Percentiles rank a stretch among this genome's conserved stretches.
Evolutionary conservation across 345 rosid species (phyloP).

Genomic region (Euphorbia tirucalli): DNA sequence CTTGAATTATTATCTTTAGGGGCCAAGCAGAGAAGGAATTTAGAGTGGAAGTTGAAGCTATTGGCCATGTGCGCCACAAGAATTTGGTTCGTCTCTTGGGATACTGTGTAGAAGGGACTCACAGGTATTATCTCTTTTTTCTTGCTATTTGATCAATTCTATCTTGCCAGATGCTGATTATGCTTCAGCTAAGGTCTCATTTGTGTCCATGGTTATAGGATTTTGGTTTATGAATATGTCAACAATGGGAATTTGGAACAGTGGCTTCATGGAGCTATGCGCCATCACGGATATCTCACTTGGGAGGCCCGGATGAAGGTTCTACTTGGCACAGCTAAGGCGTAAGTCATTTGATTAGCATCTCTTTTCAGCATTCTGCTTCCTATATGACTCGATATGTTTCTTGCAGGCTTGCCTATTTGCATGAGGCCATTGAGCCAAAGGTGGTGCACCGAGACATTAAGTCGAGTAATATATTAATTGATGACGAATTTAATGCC

Average conservation of each 20-base stretch:
- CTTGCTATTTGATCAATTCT: neutral
- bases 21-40: constrained; percentile 91
- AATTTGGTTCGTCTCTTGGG: constrained; percentile 83
- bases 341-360: constrained; percentile 45
- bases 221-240: constrained; percentile 74
- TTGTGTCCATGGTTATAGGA: constrained; percentile 35
- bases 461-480: constrained; percentile 91
- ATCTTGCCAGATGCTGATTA: neutral
- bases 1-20: constrained; percentile 31
- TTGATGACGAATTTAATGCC: constrained; percentile 87
- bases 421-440: constrained; percentile 99
- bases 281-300: constrained; percentile 72
- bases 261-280: constrained; percentile 88
- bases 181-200: neutral
- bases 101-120: constrained; percentile 76
- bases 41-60: constrained; percentile 77
- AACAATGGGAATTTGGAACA: constrained; percentile 85
- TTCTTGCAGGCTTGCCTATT: constrained; percentile 83
- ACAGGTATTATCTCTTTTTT: constrained; percentile 41
- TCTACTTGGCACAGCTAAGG: constrained; percentile 81
- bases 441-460: constrained; percentile 99
- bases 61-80: constrained; percentile 84
- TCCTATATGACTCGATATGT: constrained; percentile 1
- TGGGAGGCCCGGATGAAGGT: constrained; percentile 85
- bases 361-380: constrained; percentile 11